Evolutionary conservation across 2,329 filamentous ascomycete genomes (phyloP).

Genomic region (Hymenoscyphus fraxineus): DNA sequence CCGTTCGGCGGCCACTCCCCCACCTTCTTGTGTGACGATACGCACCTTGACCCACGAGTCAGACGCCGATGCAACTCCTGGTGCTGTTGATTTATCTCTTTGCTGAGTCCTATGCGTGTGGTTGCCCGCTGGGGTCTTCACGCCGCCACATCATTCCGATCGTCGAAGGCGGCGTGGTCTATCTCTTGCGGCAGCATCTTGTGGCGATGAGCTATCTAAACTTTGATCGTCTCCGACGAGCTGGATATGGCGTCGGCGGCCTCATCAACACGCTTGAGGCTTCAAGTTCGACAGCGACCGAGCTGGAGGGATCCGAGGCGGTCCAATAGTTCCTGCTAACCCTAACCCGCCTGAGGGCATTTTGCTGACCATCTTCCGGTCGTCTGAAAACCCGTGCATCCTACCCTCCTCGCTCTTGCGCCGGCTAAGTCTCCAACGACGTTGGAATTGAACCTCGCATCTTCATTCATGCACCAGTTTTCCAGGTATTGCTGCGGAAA

Average conservation of each 20-base stretch:
- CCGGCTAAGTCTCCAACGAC: slow-evolving; percentile 9
- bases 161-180: background rate
- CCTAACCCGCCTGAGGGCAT: background rate
- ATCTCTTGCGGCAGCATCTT: background rate
- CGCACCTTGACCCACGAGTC: slow-evolving; percentile 7
- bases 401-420: background rate
- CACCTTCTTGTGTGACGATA: slow-evolving; percentile 1
- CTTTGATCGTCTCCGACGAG: background rate
- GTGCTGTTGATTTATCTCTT: background rate
- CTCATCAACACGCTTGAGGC: background rate
- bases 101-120: background rate
- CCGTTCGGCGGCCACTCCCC: background rate
- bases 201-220: background rate
- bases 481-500: background rate
- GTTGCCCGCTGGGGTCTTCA: slow-evolving; percentile 2
- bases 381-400: background rate
- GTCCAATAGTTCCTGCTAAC: background rate
- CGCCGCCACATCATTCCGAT: background rate
- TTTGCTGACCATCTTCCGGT: background rate
- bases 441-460: slow-evolving; percentile 12
- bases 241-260: background rate
- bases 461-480: slow-evolving; percentile 7
- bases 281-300: background rate
- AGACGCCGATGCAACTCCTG: background rate
- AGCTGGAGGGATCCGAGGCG: background rate